phyloP scores from a whole-genome alignment of 805 yeast genomes.

The Ogataea trehaloabstinens region DNA sequence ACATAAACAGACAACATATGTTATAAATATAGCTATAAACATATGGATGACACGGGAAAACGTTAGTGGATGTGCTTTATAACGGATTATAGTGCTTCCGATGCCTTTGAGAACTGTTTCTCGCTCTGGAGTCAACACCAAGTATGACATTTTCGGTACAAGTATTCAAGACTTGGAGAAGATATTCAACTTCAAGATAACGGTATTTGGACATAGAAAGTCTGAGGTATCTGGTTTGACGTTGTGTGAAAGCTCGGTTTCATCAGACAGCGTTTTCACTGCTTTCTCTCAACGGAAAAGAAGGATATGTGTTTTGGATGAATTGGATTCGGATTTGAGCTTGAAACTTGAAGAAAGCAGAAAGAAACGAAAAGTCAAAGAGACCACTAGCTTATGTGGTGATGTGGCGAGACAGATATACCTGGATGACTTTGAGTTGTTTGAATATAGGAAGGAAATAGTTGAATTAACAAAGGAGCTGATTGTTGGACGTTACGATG shows the following conservation, averaged over 20 bases:
- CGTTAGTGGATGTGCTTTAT: too few relatives aligned
- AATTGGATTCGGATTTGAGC: conserved; percentile 15
- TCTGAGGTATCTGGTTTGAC: background rate
- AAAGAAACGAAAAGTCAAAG: conserved; percentile 5
- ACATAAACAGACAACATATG: too few relatives aligned
- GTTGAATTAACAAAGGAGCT: conserved; percentile 19
- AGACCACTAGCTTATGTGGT: background rate
- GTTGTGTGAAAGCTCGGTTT: too few relatives aligned
- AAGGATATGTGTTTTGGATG: conserved; percentile 2
- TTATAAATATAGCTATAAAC: too few relatives aligned
- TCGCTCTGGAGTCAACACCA: too few relatives aligned
- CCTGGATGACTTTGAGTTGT: conserved; percentile 24
- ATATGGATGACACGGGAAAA: too few relatives aligned
- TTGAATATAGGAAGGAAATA: conserved; percentile 19
- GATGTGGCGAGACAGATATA: conserved; percentile 2
- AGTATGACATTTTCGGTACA: conserved; percentile 12
- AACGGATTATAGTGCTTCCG: too few relatives aligned
- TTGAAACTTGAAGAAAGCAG: conserved; percentile 7
- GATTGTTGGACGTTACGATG: conserved; percentile 13
- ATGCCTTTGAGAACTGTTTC: too few relatives aligned
- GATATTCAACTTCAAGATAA: conserved; percentile 24
- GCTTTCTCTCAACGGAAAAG: background rate
- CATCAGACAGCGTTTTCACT: background rate
- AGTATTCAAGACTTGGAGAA: conserved; percentile 22
- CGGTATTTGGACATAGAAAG: conserved; percentile 8